Percentiles rank a stretch among this genome's conserved stretches.
These are phyloP conservation scores for Trichoderma sp. DNA, from an alignment of 2,329 filamentous ascomycete species.

Conservation along the genomic window DNA sequence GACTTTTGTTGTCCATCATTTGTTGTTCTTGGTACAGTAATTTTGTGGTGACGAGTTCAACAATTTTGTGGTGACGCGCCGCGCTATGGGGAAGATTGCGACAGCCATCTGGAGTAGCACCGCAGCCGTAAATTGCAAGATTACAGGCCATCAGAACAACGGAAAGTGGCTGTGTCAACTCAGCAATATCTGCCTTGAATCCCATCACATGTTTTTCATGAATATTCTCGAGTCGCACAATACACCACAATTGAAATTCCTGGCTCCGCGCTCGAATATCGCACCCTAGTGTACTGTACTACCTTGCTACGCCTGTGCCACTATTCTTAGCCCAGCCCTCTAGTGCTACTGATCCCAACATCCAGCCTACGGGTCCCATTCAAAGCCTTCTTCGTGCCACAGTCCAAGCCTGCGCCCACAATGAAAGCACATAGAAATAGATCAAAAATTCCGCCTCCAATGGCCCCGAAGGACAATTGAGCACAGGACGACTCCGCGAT, in stretches of 20 bases:
- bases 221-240: neutral
- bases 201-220: neutral
- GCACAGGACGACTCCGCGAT: slow-evolving; percentile 52
- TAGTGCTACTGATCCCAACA: neutral
- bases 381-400: slow-evolving; percentile 49
- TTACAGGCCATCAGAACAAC: neutral
- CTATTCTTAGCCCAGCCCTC: neutral
- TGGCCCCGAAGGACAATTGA: slow-evolving; percentile 58
- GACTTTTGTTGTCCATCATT: neutral
- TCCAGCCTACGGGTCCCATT: neutral
- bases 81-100: neutral
- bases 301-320: neutral
- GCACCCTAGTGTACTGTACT: neutral
- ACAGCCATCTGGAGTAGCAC: neutral
- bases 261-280: neutral
- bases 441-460: slow-evolving; percentile 57
- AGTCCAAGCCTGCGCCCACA: slow-evolving; percentile 44
- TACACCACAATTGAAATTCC: neutral
- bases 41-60: neutral
- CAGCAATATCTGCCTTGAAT: neutral
- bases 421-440: slow-evolving; percentile 48
- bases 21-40: neutral
- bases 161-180: neutral
- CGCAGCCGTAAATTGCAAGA: neutral
- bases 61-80: neutral